These are phyloP conservation scores for Jaenimonas drosophilae DNA, from an alignment of 208 protist genomes.

Conservation along the genomic window DNA sequence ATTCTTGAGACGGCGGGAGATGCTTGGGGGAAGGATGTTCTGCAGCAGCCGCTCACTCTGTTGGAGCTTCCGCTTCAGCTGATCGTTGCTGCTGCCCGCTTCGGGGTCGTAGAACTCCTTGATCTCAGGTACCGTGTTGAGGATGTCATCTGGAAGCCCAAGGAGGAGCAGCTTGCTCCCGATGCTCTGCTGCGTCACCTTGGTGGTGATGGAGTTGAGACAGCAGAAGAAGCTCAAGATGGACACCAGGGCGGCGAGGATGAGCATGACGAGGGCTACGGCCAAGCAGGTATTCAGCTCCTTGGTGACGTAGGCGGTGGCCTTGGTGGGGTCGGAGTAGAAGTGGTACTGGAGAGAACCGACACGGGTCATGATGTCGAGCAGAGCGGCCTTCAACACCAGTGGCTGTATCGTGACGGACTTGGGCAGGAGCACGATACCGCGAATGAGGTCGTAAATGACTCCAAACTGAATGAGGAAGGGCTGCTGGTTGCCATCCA, in stretches of 20 bases:
- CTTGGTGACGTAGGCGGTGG: background rate
- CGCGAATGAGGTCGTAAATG: conserved; percentile 7
- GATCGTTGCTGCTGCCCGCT: conserved; percentile 11
- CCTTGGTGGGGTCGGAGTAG: background rate
- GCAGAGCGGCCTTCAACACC: background rate
- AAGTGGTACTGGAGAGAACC: conserved; percentile 3
- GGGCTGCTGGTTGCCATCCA: conserved; percentile 6
- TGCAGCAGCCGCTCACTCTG: conserved; percentile 29
- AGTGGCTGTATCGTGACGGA: background rate
- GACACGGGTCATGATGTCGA: background rate
- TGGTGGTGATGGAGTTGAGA: conserved; percentile 3
- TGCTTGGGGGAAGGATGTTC: conserved; percentile 35
- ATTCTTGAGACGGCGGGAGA: conserved; percentile 29
- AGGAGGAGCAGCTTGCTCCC: conserved; percentile 21
- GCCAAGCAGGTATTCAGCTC: background rate
- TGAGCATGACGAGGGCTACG: background rate
- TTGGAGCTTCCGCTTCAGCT: conserved; percentile 29
- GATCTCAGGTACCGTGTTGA: conserved; percentile 21
- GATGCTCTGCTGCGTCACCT: conserved; percentile 6
- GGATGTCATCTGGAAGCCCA: conserved; percentile 12
- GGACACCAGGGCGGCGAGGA: background rate
- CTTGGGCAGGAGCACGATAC: conserved; percentile 1
- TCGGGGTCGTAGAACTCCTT: conserved; percentile 19
- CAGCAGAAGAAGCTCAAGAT: conserved; percentile 4
- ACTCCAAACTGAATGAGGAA: conserved; percentile 3